Percentiles rank a stretch among this genome's conserved stretches.
Conservation (phyloP, 352 stramenopile genomes). For the Phytophthora pistaciae region DNA sequence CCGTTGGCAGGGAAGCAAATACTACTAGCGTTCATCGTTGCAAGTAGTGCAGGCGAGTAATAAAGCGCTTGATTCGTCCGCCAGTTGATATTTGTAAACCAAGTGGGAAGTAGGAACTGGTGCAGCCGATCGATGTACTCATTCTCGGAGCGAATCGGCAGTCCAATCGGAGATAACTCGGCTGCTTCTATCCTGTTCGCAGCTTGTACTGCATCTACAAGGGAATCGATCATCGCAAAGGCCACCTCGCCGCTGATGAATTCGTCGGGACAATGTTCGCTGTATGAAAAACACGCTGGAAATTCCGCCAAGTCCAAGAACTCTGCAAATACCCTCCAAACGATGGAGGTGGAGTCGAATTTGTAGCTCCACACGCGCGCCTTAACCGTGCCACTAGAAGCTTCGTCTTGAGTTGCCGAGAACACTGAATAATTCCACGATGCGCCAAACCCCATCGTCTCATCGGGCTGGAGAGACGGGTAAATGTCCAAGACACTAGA, state of each 20-base stretch:
- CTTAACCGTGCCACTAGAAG: conserved; percentile 3
- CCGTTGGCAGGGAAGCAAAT: conserved; percentile 25
- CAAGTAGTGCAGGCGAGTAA: conserved; percentile 26
- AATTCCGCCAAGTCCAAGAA: conserved; percentile 23
- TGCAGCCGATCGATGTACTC: conserved; percentile 44
- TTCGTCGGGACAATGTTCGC: background rate
- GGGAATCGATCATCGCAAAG: conserved; percentile 35
- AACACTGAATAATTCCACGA: conserved; percentile 35
- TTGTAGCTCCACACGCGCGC: conserved; percentile 44
- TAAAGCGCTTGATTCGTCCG: conserved; percentile 37
- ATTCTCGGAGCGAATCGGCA: conserved; percentile 22
- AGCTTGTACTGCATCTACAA: conserved; percentile 2
- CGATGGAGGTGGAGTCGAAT: conserved; percentile 41
- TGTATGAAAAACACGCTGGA: conserved; percentile 34
- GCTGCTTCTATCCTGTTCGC: no score
- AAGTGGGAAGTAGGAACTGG: conserved; percentile 35
- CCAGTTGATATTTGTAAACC: conserved; percentile 35
- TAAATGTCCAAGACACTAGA: conserved; percentile 3
- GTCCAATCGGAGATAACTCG: background rate
- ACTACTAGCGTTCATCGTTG: background rate
- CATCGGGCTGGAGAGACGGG: conserved; percentile 29
- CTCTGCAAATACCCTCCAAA: conserved; percentile 29
- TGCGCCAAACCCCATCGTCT: conserved; percentile 29
- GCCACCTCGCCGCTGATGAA: conserved; percentile 14
- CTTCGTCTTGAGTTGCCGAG: conserved; percentile 15